Percentiles rank a stretch among this genome's conserved stretches.
Evolutionary conservation across 805 yeast species (phyloP).

Genomic region (Cyberlindnera maclurae): DNA sequence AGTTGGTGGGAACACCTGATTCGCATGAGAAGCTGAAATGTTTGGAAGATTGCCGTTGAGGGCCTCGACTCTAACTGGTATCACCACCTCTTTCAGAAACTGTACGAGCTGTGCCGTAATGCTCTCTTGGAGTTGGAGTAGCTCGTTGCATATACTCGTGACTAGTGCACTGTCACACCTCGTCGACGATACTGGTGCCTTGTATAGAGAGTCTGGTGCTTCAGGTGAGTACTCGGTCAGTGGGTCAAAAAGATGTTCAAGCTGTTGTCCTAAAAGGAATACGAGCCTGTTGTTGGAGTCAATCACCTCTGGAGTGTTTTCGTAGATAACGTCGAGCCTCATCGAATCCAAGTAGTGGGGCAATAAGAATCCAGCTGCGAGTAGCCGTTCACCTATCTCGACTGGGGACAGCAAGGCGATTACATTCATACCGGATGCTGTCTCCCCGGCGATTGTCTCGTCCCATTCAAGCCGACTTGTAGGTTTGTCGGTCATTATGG

Average conservation of each 20-base stretch:
- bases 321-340: slow-evolving; percentile 71
- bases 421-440: slow-evolving; percentile 60
- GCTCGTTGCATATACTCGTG: slow-evolving; percentile 54
- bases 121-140: slow-evolving; percentile 64
- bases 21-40: slow-evolving; percentile 57
- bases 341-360: slow-evolving; percentile 41
- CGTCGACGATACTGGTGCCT: slow-evolving; percentile 40
- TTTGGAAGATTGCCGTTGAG: slow-evolving; percentile 46
- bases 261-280: slow-evolving; percentile 70
- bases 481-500: not conserved
- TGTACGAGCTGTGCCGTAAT: slow-evolving; percentile 62
- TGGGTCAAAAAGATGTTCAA: slow-evolving; percentile 87
- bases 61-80: slow-evolving; percentile 70
- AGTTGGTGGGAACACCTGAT: slow-evolving; percentile 86
- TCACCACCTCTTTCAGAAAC: slow-evolving; percentile 68
- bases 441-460: slow-evolving; percentile 76
- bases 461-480: slow-evolving; percentile 43
- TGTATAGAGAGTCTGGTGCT: slow-evolving; percentile 63
- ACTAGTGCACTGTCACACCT: slow-evolving; percentile 31
- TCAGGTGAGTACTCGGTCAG: slow-evolving; percentile 89
- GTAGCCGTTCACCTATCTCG: slow-evolving; percentile 49
- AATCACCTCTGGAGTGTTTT: slow-evolving; percentile 39
- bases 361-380: slow-evolving; percentile 53
- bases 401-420: slow-evolving; percentile 46
- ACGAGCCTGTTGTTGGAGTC: slow-evolving; percentile 74